Conservation (phyloP, 192 early-diverging fungal species). For the Phycomyces blakesleeanus region DNA sequence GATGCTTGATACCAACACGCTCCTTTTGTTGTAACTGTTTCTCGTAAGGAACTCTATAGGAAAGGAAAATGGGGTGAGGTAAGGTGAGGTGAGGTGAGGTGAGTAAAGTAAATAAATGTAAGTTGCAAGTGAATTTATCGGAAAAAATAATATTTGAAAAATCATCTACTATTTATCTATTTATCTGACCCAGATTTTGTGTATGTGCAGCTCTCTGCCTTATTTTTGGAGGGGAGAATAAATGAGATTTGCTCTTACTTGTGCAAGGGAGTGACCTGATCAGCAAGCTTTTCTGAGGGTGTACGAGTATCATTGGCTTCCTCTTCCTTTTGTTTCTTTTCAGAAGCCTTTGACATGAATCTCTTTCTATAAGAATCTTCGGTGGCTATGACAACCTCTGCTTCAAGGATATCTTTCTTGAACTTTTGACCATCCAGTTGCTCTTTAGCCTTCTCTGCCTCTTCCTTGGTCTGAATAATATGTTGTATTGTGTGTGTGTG, state of each 20-base stretch:
- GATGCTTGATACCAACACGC: conserved; percentile 10
- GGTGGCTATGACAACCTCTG: conserved; percentile 5
- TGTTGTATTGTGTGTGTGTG: too few species aligned
- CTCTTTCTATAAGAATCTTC: conserved; percentile 15
- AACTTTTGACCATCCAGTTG: conserved; percentile 14
- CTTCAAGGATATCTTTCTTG: conserved; percentile 19
- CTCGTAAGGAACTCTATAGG: conserved; percentile 47
- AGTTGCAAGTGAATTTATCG: too few species aligned
- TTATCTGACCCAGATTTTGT: too few species aligned
- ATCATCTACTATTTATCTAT: too few species aligned
- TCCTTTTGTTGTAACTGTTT: conserved; percentile 55
- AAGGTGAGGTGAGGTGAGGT: too few species aligned
- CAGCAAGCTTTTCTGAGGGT: conserved; percentile 57
- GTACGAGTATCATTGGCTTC: conserved; percentile 40
- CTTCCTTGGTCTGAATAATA: conserved; percentile 18
- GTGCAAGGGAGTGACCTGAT: conserved; percentile 71
- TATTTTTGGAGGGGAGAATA: too few species aligned
- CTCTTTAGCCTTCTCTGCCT: conserved; percentile 11
- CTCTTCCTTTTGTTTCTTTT: conserved; percentile 6
- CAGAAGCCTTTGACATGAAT: conserved; percentile 51
- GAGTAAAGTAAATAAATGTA: too few species aligned
- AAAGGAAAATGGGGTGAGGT: too few species aligned
- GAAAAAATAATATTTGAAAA: too few species aligned
- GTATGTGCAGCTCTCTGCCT: too few species aligned
- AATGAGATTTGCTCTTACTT: conserved; percentile 37